Evolutionary conservation across 306 rosid species (phyloP), one percentile per base, ranked within the genome.

Genomic region (Pyrus betulifolia): DNA sequence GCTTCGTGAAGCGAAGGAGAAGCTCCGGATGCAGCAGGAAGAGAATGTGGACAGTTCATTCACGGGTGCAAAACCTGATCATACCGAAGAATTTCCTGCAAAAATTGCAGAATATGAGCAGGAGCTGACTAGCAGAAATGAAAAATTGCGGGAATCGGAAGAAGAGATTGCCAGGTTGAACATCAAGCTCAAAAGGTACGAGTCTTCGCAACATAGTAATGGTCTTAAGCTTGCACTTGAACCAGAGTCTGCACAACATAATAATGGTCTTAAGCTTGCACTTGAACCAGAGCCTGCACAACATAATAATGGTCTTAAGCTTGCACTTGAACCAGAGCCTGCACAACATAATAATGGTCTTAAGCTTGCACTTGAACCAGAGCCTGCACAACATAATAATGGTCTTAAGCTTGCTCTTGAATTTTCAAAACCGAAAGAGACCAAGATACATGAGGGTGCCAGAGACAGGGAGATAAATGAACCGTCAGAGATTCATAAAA

Each of bases 1-100:
- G 85, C 93, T 90, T 13, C 97, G 96, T 9, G 94, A 83, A 78
- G 83, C 82, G 76, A 92, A 86, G 80, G 97, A 88, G 78, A 92
- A 86, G 85, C 82, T 91, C 49, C 90, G 82, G 85, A 73, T 81
- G 76, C 93, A 80, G 58, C 89, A 85, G 79, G 96, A 86, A 60
- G 96, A 87, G 15, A 82, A 82, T 70, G 74, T 45, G 3, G 92
- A 86, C 46, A 82, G 81, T 75, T 78, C 88, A 46, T 82, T 80
- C 15, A 76, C 69, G 52, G 88, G 84, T 58, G 9, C 44, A 9
- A 86, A 77, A 83, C 70, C 31, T 31, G 93, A 91, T 60, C 79
- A 44, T 51, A 61, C 81, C 4, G 89, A 85, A 58, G 87, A 88
- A 62, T 66, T 77, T 75, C 77, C 68, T 79, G 60, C 83, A 17